Conservation (phyloP, 305 asterid genomes). For the Solanum aculeatissimum region DNA sequence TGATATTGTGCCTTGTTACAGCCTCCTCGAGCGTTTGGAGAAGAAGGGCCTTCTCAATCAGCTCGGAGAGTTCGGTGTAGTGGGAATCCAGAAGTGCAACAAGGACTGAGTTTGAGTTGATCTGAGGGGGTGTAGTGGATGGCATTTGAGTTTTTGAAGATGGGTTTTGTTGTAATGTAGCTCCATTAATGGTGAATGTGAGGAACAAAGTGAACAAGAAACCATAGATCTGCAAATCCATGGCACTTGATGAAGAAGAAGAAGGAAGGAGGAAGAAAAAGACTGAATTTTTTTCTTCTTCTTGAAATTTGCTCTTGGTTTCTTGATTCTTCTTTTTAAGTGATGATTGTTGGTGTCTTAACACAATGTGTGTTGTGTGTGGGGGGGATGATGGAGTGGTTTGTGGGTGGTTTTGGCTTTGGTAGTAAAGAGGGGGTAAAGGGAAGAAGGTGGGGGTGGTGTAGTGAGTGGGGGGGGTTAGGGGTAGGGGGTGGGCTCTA, state of each 20-base stretch:
- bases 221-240: conserved; percentile 70
- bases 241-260: conserved; percentile 21
- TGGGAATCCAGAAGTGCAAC: conserved; percentile 76
- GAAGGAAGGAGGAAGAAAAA: background rate
- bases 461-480: too few species aligned
- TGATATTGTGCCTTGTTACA: conserved; percentile 60
- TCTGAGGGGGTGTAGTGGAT: conserved; percentile 12
- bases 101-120: conserved; percentile 71
- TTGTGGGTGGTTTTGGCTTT: background rate
- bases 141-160: background rate
- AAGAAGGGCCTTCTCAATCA: conserved; percentile 65
- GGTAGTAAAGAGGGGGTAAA: background rate
- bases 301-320: background rate
- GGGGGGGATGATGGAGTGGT: background rate
- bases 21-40: conserved; percentile 82
- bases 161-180: conserved; percentile 46
- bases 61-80: conserved; percentile 75
- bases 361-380: background rate
- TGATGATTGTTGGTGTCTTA: background rate
- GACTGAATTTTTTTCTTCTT: background rate
- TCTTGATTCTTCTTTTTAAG: background rate
- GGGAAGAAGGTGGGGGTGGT: too few species aligned
- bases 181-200: conserved; percentile 7
- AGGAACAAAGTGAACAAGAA: conserved; percentile 20
- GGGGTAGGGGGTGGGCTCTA: background rate